Evolutionary conservation across 2,329 filamentous ascomycete species (phyloP).

Genomic region (Huntiella abstrusa): DNA sequence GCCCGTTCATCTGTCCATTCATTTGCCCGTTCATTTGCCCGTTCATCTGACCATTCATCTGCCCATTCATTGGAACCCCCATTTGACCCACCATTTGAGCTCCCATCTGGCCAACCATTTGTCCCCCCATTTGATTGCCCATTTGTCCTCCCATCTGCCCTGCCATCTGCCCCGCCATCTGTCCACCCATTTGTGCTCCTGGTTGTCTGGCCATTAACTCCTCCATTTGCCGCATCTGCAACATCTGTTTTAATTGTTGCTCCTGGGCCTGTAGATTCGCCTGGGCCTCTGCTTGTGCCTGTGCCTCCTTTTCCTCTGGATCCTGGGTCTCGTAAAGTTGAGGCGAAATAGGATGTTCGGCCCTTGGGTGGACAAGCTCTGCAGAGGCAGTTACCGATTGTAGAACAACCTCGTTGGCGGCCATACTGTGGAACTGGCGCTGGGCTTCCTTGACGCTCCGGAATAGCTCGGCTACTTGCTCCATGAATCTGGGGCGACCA

Average conservation of each 20-base stretch:
- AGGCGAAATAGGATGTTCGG: background rate
- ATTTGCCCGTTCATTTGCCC: too few relatives aligned
- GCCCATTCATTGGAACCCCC: too few relatives aligned
- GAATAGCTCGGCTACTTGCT: conserved; percentile 26
- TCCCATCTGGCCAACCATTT: background rate
- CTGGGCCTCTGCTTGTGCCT: background rate
- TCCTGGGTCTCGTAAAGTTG: conserved; percentile 2
- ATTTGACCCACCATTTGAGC: background rate
- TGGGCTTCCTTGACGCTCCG: conserved; percentile 14
- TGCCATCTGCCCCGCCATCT: background rate
- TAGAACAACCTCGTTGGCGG: too few relatives aligned
- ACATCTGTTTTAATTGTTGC: background rate
- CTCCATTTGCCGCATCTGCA: too few relatives aligned
- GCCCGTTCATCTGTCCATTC: too few relatives aligned
- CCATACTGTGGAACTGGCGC: background rate
- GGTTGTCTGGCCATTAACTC: too few relatives aligned
- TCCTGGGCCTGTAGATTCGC: background rate
- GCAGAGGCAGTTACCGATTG: background rate
- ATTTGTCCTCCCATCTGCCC: background rate
- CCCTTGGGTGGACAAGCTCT: background rate
- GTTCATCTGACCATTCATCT: too few relatives aligned
- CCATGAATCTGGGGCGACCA: conserved; percentile 24
- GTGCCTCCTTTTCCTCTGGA: background rate
- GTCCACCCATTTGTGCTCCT: too few relatives aligned
- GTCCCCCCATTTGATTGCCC: too few relatives aligned